Evolutionary conservation across 31 red algal genomes (phyloP).

Genomic region (Bonnemaisonia californica): DNA sequence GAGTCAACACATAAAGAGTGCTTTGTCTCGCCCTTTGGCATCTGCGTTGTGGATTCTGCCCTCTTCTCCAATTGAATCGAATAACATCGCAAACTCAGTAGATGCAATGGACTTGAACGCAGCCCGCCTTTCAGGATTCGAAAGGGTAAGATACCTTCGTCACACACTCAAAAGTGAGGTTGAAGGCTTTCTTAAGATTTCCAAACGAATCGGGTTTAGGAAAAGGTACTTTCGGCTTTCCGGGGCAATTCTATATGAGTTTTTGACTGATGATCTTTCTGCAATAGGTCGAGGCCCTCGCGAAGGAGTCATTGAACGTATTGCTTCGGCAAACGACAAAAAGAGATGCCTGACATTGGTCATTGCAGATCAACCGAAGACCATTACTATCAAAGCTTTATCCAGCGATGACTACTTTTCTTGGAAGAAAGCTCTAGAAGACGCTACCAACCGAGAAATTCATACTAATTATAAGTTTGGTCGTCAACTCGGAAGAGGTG

Average conservation of each 20-base stretch:
- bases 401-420: not conserved
- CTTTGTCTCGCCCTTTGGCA: too few relatives aligned
- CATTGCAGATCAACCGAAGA: not conserved
- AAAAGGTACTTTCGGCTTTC: conserved; percentile 12
- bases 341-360: not conserved
- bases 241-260: conserved; percentile 12
- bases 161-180: conserved; percentile 15
- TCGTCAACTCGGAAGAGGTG: not conserved
- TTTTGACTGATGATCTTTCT: not conserved
- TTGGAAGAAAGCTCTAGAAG: not conserved
- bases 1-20: too few relatives aligned
- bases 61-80: too few relatives aligned
- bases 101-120: too few relatives aligned
- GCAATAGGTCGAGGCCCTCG: not conserved
- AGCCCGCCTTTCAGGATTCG: too few relatives aligned
- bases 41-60: too few relatives aligned
- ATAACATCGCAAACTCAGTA: too few relatives aligned
- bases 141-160: too few relatives aligned
- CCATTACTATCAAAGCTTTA: not conserved
- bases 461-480: conserved; percentile 2
- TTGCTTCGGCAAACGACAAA: not conserved
- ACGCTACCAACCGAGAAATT: conserved; percentile 15
- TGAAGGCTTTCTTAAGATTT: conserved; percentile 22
- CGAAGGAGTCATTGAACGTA: not conserved
- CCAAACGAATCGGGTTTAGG: not conserved